Percentiles rank a stretch among this genome's conserved stretches.
These are phyloP conservation scores for Metschnikowia orientalis DNA, from an alignment of 805 yeast species.

Conservation along the genomic window DNA sequence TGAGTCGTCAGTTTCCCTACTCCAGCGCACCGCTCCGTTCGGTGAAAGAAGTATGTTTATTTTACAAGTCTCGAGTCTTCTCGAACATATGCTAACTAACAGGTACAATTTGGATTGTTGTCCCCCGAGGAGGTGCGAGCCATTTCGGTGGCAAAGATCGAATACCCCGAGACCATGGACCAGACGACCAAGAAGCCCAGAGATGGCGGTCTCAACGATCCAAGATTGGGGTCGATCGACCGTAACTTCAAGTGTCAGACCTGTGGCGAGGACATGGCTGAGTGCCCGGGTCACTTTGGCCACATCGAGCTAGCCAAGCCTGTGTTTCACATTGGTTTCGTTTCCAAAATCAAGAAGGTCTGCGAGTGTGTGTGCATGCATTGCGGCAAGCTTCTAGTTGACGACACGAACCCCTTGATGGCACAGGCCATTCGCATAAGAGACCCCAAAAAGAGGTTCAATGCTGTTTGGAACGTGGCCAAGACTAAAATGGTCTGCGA, in stretches of 20 bases:
- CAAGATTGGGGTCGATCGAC: constrained; percentile 94
- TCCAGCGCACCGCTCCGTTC: constrained; percentile 98
- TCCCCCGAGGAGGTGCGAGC: constrained; percentile 97
- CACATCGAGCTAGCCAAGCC: constrained; percentile 98
- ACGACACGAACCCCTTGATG: constrained; percentile 76
- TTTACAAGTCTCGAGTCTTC: constrained; percentile 1
- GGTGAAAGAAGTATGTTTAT: constrained; percentile 76
- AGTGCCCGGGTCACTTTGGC: constrained; percentile 99
- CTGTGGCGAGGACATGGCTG: constrained; percentile 98
- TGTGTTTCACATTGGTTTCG: constrained; percentile 96
- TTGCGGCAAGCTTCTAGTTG: constrained; percentile 90
- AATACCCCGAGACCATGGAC: constrained; percentile 99
- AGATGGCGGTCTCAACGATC: constrained; percentile 96
- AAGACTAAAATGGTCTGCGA: constrained; percentile 94
- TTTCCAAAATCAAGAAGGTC: constrained; percentile 88
- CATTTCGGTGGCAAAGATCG: constrained; percentile 95
- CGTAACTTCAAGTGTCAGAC: constrained; percentile 98
- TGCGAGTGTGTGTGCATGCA: constrained; percentile 98
- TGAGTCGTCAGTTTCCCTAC: constrained; percentile 68
- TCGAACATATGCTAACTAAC: constrained; percentile 18
- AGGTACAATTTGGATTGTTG: constrained; percentile 93
- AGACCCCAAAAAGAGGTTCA: constrained; percentile 93
- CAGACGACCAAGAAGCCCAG: constrained; percentile 92
- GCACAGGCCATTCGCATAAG: constrained; percentile 84
- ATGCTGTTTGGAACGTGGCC: constrained; percentile 93